Evolutionary conservation across 2,329 filamentous ascomycete genomes (phyloP).

Genomic region (Bipolaris gigantea): DNA sequence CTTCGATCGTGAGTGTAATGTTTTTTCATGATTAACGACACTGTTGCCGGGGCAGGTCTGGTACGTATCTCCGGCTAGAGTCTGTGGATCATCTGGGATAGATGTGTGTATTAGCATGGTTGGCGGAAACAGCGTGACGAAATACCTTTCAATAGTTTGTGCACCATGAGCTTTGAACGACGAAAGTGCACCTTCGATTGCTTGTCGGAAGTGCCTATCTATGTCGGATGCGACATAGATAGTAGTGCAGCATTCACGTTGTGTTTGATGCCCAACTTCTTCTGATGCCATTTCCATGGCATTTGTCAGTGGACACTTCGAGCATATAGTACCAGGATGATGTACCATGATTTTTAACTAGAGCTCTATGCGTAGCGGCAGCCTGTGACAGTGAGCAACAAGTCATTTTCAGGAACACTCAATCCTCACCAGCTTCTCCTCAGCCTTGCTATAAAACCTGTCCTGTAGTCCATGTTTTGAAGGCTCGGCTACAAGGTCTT

Average conservation of each 20-base stretch:
- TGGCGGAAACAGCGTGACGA: not conserved
- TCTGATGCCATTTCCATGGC: slow-evolving; percentile 6
- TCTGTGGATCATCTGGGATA: slow-evolving; percentile 10
- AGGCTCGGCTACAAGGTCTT: not conserved
- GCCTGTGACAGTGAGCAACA: slow-evolving; percentile 2
- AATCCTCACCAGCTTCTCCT: slow-evolving; percentile 1
- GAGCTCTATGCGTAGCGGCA: not conserved
- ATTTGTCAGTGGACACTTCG: not conserved
- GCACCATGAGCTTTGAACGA: slow-evolving; percentile 8
- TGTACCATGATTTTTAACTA: slow-evolving; percentile 4
- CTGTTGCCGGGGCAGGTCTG: slow-evolving; percentile 10
- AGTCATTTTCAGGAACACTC: not conserved
- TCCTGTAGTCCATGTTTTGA: not conserved
- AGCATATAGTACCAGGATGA: not conserved
- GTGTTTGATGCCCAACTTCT: slow-evolving; percentile 4
- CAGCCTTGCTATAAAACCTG: slow-evolving; percentile 2
- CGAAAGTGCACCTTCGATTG: not conserved
- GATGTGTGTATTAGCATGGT: not conserved
- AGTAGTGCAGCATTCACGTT: slow-evolving; percentile 10
- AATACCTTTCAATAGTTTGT: slow-evolving; percentile 8
- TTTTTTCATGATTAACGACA: not conserved
- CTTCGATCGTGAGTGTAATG: slow-evolving; percentile 2
- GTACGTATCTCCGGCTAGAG: slow-evolving; percentile 14
- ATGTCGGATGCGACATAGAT: not conserved
- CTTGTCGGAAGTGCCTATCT: slow-evolving; percentile 1